phyloP scores from a whole-genome alignment of 306 rosid species.

The Inga leiocalycina region DNA sequence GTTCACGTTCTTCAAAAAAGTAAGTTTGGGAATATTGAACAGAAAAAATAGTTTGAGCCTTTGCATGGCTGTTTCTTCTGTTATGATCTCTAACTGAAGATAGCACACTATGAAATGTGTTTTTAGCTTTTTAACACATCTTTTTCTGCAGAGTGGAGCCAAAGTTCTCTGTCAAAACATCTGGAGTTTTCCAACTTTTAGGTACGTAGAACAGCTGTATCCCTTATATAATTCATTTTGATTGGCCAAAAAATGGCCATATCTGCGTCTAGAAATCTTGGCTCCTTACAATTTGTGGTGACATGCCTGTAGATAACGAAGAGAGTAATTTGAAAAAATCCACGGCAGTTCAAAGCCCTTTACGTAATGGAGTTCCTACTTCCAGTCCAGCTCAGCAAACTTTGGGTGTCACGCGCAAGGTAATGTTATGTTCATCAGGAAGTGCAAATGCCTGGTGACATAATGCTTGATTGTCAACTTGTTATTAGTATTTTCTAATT shows the following conservation, averaged over 20 bases:
- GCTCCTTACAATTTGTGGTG: conserved; percentile 33
- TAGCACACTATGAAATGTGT: neutral
- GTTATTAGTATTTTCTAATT: conserved; percentile 9
- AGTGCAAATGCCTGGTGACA: conserved; percentile 17
- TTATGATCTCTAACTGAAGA: conserved; percentile 4
- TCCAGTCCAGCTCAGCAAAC: conserved; percentile 52
- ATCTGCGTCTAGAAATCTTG: conserved; percentile 24
- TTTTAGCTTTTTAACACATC: neutral
- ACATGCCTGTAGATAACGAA: conserved; percentile 61
- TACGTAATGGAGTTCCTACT: conserved; percentile 55
- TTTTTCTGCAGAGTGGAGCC: conserved; percentile 58
- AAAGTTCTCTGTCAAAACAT: conserved; percentile 57
- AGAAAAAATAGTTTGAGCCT: neutral
- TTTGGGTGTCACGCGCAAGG: conserved; percentile 55
- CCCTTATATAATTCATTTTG: conserved; percentile 19
- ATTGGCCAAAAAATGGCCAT: conserved; percentile 12
- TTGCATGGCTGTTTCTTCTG: neutral
- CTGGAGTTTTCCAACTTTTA: conserved; percentile 80
- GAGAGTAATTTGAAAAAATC: conserved; percentile 54
- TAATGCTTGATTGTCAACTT: conserved; percentile 15
- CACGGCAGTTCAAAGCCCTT: conserved; percentile 34
- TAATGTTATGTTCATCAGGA: conserved; percentile 34
- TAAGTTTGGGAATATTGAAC: conserved; percentile 39
- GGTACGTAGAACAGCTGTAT: conserved; percentile 53
- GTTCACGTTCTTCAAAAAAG: conserved; percentile 58